Base-by-base conservation (phyloP, 2,329 filamentous ascomycete species). In the Aspergillus phoenicis region DNA sequence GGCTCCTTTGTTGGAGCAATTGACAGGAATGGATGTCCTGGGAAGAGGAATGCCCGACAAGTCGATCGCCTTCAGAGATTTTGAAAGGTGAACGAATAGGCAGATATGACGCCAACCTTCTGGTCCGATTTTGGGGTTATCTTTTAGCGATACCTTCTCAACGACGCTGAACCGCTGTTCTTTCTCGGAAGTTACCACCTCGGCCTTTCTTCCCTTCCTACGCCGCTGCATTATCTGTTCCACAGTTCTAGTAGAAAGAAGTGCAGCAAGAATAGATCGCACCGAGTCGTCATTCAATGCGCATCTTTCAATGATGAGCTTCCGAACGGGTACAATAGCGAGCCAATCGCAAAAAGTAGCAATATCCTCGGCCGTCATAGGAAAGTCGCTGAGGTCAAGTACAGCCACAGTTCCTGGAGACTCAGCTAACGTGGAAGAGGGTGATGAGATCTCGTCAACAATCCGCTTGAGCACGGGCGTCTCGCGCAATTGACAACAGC, bases 91-190 rank as follows among this genome's bases (percentile, higher is more conserved):
- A 56, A 97, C 83, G 73, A 98, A 99, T 6, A 97, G 81, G 43
- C 89, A 90, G 60, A 98, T 88, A 72, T 98, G 88, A 70, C 89
- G 93, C 95, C 95, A 99, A 15, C 94, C 95, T 64, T 96, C 90
- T 0, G 84, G 82, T 0, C 91, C 90, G 62, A 98, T 89, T 70
- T 93, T 94, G 1, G 83, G 78, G 73, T 98, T 98, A 77, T 96
- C 92, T 78, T 96, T 97, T 45, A 99, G 78, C 1, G 91, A 90
- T 6, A 99, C 79, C 63, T 92, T 90, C 78, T 97, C 93, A 4
- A 98, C 86, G 1, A 96, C 87, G 15, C 93, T 93, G 52, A 77
- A 75, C 52, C 70, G 70, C 61, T 77, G 76, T 57, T 73, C 71
- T 51, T 69, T 72, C 56, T 69, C 60, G 49, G 63, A 54, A 17